A percentile compares a stretch with the other conserved stretches of the same genome.
These are phyloP conservation scores for Dendrothele bispora DNA, from an alignment of 768 basidiomycete genomes.

Conservation along the genomic window DNA sequence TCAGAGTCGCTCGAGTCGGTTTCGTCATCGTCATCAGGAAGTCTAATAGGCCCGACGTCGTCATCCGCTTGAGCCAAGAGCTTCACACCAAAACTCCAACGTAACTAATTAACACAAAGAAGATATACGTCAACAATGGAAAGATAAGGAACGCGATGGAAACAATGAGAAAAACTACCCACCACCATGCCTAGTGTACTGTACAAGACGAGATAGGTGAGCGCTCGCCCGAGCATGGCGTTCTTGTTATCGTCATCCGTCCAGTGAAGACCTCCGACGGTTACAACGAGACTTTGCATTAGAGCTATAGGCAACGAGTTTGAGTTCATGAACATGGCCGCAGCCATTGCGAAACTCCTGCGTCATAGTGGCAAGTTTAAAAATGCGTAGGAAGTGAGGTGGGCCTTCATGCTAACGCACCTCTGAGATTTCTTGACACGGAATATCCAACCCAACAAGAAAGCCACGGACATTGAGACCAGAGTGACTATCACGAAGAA, in stretches of 20 bases:
- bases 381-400: too few relatives aligned
- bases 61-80: constrained; percentile 73
- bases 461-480: constrained; percentile 71
- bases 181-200: constrained; percentile 96
- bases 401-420: constrained; percentile 48
- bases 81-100: constrained; percentile 93
- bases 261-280: constrained; percentile 85
- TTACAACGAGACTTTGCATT: constrained; percentile 85
- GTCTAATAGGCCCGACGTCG: constrained; percentile 18
- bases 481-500: constrained; percentile 80
- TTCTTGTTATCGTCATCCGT: constrained; percentile 75
- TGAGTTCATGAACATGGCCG: constrained; percentile 91
- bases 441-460: constrained; percentile 58
- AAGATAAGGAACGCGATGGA: background rate
- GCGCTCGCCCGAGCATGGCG: constrained; percentile 88
- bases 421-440: constrained; percentile 75
- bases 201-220: constrained; percentile 89
- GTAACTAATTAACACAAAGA: constrained; percentile 48
- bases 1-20: too few relatives aligned
- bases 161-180: constrained; percentile 25
- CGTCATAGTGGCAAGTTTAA: background rate
- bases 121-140: background rate
- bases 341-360: constrained; percentile 79
- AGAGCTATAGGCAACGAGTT: constrained; percentile 95
- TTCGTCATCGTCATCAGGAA: constrained; percentile 18